phyloP scores from a whole-genome alignment of 169 alveolate species.

The Perkinsus chesapeaki region DNA sequence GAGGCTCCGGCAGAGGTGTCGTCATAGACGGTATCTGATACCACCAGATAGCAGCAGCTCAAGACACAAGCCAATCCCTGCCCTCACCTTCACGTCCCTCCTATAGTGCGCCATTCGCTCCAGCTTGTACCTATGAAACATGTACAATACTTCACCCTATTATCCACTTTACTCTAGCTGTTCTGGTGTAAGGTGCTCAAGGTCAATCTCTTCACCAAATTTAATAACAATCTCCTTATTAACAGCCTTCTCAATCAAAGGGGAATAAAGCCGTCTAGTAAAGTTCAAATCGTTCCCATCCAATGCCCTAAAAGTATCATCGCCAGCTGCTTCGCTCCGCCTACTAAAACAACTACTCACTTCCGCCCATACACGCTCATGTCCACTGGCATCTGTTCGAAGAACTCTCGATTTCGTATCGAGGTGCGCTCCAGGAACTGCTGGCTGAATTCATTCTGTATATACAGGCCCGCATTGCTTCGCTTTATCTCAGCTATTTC shows the following conservation, averaged over 20 bases:
- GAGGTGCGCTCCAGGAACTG: constrained; percentile 24
- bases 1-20: constrained; percentile 16
- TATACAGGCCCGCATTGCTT: constrained; percentile 28
- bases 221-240: background rate
- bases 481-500: constrained; percentile 28
- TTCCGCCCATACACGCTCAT: constrained; percentile 16
- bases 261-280: background rate
- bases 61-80: background rate
- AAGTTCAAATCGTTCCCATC: background rate
- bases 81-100: background rate
- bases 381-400: constrained; percentile 24
- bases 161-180: background rate
- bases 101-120: background rate
- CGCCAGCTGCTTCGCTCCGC: constrained; percentile 10
- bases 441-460: constrained; percentile 21
- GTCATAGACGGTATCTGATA: background rate
- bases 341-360: constrained; percentile 18
- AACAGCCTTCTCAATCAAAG: constrained; percentile 17
- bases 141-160: background rate
- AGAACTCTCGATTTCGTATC: constrained; percentile 7
- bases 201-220: background rate
- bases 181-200: background rate
- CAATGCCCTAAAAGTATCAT: background rate
- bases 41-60: background rate
- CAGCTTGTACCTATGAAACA: background rate